A percentile compares a stretch with the other conserved stretches of the same genome.
phyloP scores from a whole-genome alignment of 352 stramenopile species.

The Pythium chondricola region DNA sequence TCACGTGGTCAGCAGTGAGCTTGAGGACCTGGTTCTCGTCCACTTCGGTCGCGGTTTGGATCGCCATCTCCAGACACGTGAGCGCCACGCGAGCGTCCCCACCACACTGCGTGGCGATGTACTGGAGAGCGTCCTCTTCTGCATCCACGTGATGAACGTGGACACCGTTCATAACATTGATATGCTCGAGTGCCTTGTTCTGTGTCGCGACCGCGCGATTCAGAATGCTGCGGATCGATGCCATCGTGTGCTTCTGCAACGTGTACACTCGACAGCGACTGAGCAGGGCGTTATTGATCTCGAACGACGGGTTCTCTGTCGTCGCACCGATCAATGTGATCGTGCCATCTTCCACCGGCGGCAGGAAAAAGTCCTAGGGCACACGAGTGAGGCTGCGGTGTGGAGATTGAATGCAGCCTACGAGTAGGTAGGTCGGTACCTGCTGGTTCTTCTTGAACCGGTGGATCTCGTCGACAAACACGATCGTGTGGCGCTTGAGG shows the following conservation, averaged over 20 bases:
- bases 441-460: conserved; percentile 87
- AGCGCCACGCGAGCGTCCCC: conserved; percentile 76
- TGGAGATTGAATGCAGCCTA: no score
- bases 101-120: conserved; percentile 65
- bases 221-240: conserved; percentile 64
- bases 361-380: conserved; percentile 86
- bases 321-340: conserved; percentile 87
- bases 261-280: conserved; percentile 77
- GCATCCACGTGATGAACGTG: conserved; percentile 24
- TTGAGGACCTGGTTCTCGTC: conserved; percentile 21
- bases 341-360: conserved; percentile 70
- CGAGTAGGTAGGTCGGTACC: no score
- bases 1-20: conserved; percentile 56
- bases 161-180: conserved; percentile 2
- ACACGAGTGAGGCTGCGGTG: no score
- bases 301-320: conserved; percentile 87
- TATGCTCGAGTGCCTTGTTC: conserved; percentile 7
- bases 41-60: conserved; percentile 34
- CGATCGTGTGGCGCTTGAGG: conserved; percentile 57
- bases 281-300: conserved; percentile 81
- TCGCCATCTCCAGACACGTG: conserved; percentile 78
- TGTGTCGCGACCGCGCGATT: conserved; percentile 34
- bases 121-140: conserved; percentile 50
- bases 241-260: conserved; percentile 57
- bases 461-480: conserved; percentile 88